Conservation (phyloP, 371 early-diverging fungal species). For the Mortierella sp. region DNA sequence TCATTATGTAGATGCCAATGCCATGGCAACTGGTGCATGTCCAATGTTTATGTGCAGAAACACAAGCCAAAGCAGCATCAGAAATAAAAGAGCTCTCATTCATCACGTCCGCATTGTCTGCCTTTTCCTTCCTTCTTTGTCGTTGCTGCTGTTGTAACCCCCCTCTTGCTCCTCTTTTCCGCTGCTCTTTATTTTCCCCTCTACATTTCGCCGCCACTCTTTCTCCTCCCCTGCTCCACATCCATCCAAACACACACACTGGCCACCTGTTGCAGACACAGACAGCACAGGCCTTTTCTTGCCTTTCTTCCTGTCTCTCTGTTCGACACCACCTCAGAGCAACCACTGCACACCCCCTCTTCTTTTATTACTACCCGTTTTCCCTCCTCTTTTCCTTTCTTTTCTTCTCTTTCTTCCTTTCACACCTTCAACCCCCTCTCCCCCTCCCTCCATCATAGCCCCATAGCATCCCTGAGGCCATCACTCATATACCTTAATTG, state of each 20-base stretch:
- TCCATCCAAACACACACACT: neutral
- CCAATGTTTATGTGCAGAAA: no score
- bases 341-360: neutral
- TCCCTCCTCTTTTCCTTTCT: neutral
- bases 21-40: no score
- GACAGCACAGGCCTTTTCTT: neutral
- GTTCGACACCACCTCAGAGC: neutral
- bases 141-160: no score
- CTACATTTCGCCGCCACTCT: no score
- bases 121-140: no score
- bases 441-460: neutral
- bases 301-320: neutral
- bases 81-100: no score
- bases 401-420: neutral
- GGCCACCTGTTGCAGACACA: neutral
- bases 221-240: neutral
- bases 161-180: no score
- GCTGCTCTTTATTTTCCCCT: no score
- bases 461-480: neutral
- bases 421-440: slow-evolving; percentile 1
- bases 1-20: no score
- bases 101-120: no score
- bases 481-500: neutral
- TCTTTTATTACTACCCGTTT: neutral
- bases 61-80: no score